These are phyloP conservation scores for Zygotorulaspora danielsina DNA, from an alignment of 805 yeast genomes.

Conservation along the genomic window DNA sequence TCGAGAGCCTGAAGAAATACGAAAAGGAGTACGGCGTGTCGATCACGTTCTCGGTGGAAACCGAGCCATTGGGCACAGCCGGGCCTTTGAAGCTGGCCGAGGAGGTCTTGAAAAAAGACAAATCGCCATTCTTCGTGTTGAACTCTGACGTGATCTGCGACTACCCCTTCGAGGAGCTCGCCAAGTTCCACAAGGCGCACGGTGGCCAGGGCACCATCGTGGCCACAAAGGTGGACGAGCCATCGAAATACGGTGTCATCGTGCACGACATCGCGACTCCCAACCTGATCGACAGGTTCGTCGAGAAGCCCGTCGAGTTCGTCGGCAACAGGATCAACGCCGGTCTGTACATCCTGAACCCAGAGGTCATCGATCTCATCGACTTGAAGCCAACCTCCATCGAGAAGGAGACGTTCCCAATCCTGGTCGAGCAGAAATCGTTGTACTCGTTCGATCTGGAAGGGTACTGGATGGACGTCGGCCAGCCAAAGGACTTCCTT, in stretches of 20 bases:
- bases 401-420: constrained; percentile 99
- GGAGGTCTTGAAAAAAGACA: constrained; percentile 86
- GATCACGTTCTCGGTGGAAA: constrained; percentile 96
- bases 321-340: constrained; percentile 99
- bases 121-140: constrained; percentile 93
- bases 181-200: constrained; percentile 88
- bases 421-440: constrained; percentile 79
- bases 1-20: constrained; percentile 86
- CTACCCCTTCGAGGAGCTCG: constrained; percentile 92
- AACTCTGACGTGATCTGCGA: constrained; percentile 99
- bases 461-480: constrained; percentile 99
- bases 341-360: constrained; percentile 97
- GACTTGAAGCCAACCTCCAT: constrained; percentile 98
- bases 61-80: constrained; percentile 99
- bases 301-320: constrained; percentile 98
- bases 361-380: constrained; percentile 91
- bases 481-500: constrained; percentile 99
- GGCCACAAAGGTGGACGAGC: constrained; percentile 99
- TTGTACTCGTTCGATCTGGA: constrained; percentile 95
- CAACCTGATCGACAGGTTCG: constrained; percentile 95
- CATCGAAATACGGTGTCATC: constrained; percentile 98
- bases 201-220: constrained; percentile 98
- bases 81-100: constrained; percentile 99
- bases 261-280: constrained; percentile 95
- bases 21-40: constrained; percentile 91